These are phyloP conservation scores for Cladosporium sp. DNA, from an alignment of 2,329 filamentous ascomycete species.

Conservation along the genomic window DNA sequence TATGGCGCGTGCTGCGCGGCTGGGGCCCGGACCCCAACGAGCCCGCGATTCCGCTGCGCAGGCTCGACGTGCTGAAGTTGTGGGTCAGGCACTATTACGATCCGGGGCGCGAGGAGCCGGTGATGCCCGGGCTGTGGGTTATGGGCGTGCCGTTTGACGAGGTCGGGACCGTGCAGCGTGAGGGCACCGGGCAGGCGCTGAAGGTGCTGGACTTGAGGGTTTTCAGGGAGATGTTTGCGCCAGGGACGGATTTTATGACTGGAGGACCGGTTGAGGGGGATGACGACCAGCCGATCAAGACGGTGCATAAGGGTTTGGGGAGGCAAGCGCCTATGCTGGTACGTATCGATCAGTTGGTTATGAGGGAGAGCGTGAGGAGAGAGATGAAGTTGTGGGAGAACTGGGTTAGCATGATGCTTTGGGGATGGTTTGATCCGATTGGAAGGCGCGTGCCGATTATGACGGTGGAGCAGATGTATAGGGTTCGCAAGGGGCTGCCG, in stretches of 20 bases:
- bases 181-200: slow-evolving; percentile 36
- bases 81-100: slow-evolving; percentile 53
- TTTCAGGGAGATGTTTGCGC: not conserved
- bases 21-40: slow-evolving; percentile 31
- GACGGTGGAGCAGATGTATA: not conserved
- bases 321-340: slow-evolving; percentile 33
- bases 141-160: slow-evolving; percentile 46
- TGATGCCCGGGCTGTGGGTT: slow-evolving; percentile 15
- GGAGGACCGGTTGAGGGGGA: too few species aligned
- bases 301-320: not conserved
- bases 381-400: slow-evolving; percentile 48
- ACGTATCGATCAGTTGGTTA: slow-evolving; percentile 54
- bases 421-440: slow-evolving; percentile 38
- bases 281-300: not conserved
- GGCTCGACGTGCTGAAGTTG: slow-evolving; percentile 49
- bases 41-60: slow-evolving; percentile 23
- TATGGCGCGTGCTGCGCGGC: slow-evolving; percentile 56
- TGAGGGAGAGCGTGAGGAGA: slow-evolving; percentile 50
- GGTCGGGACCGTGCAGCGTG: slow-evolving; percentile 48
- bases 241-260: too few species aligned
- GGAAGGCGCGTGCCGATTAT: not conserved
- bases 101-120: slow-evolving; percentile 15
- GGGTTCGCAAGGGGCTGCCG: slow-evolving; percentile 1
- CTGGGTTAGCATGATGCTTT: slow-evolving; percentile 54
- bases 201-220: slow-evolving; percentile 11